Evolutionary conservation across 148 eudicot species (phyloP).

Genomic region (Suaeda aralocaspica): DNA sequence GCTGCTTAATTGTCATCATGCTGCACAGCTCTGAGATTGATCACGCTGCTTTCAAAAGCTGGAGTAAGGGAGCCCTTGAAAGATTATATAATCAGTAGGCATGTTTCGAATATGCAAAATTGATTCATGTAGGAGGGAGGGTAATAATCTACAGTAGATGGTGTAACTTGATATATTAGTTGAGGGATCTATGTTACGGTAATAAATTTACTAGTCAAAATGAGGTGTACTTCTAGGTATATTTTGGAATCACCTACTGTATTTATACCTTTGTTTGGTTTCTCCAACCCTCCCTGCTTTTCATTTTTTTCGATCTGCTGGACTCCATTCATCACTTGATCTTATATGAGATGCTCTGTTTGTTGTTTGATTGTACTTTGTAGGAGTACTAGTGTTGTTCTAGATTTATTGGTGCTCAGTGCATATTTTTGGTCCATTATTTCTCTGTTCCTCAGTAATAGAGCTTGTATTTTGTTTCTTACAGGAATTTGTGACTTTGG

Average conservation of each 20-base stretch:
- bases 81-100: neutral
- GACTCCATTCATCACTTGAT: neutral
- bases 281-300: neutral
- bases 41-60: neutral
- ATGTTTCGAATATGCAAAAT: neutral
- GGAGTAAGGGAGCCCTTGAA: neutral
- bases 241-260: neutral
- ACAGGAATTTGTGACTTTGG: too few species aligned
- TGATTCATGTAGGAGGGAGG: neutral
- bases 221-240: neutral
- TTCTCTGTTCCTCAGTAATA: too few species aligned
- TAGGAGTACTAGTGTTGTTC: too few species aligned
- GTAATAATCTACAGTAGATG: neutral
- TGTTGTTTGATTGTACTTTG: too few species aligned
- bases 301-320: neutral
- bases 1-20: neutral
- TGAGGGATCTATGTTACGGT: neutral
- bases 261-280: neutral
- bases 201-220: neutral
- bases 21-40: constrained; percentile 6
- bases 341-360: neutral
- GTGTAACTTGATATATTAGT: neutral
- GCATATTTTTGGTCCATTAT: too few species aligned
- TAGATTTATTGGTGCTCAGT: too few species aligned
- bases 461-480: too few species aligned